A percentile compares a stretch with the other conserved stretches of the same genome.
These are phyloP conservation scores for Aspergillus ustus DNA, from an alignment of 2,329 filamentous ascomycete genomes.

Conservation along the genomic window DNA sequence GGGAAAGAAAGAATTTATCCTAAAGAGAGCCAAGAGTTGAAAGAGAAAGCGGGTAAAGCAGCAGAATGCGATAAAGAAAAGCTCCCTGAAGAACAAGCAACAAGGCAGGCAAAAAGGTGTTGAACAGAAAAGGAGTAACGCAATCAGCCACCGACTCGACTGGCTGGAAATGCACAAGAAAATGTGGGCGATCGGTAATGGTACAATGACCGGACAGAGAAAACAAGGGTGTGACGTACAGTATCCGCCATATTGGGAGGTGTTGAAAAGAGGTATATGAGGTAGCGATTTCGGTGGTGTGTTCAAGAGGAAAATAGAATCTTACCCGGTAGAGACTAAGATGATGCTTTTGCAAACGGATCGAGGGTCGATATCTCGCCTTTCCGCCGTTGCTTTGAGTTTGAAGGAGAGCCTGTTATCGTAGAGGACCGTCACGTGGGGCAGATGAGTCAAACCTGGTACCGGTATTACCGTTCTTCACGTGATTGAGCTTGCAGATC, in stretches of 20 bases:
- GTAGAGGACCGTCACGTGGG: conserved; percentile 20
- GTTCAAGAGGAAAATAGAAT: conserved; percentile 8
- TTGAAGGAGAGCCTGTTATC: conserved; percentile 31
- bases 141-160: conserved; percentile 15
- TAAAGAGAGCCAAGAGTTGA: conserved; percentile 5
- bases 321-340: conserved; percentile 13
- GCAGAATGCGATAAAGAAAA: background rate
- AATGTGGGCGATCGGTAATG: conserved; percentile 47
- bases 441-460: conserved; percentile 24
- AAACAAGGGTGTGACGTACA: conserved; percentile 46
- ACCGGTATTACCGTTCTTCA: conserved; percentile 11
- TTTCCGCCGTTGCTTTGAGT: conserved; percentile 15
- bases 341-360: conserved; percentile 1
- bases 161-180: conserved; percentile 37
- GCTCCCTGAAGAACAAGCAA: background rate
- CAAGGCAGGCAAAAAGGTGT: conserved; percentile 6
- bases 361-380: conserved; percentile 8
- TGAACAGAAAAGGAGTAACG: conserved; percentile 23
- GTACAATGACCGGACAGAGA: conserved; percentile 31
- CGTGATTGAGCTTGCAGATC: background rate
- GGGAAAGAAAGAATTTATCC: conserved; percentile 17
- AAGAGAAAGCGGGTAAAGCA: conserved; percentile 12
- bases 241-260: conserved; percentile 46
- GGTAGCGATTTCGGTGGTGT: background rate
- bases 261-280: background rate